Conservation (phyloP, 345 rosid genomes). For the Microthlaspi erraticum region DNA sequence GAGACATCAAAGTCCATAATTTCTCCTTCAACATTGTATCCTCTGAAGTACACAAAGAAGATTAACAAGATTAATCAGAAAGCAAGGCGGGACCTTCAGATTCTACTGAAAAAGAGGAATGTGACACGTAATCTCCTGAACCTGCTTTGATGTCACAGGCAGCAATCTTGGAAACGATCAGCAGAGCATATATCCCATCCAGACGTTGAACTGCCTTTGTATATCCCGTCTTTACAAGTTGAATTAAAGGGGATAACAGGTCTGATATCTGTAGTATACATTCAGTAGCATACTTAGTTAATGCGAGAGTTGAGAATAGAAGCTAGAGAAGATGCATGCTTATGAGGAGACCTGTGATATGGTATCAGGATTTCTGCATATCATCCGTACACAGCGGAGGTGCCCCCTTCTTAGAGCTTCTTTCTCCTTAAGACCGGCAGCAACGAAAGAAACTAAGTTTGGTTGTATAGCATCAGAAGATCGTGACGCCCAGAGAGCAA, state of each 20-base stretch:
- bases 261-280: conserved; percentile 66
- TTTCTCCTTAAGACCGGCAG: conserved; percentile 93
- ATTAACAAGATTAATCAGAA: conserved; percentile 29
- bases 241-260: conserved; percentile 82
- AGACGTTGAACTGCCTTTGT: conserved; percentile 89
- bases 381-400: conserved; percentile 72
- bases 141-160: conserved; percentile 95
- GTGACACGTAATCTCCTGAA: conserved; percentile 24
- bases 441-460: conserved; percentile 69
- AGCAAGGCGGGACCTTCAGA: conserved; percentile 24
- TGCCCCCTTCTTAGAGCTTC: conserved; percentile 88
- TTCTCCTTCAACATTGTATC: conserved; percentile 87
- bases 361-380: conserved; percentile 73
- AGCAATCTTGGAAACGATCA: conserved; percentile 77
- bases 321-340: conserved; percentile 23
- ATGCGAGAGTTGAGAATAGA: conserved; percentile 13
- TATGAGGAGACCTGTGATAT: conserved; percentile 60
- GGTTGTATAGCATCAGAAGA: conserved; percentile 68
- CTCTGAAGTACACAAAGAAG: conserved; percentile 56
- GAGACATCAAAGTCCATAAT: conserved; percentile 85
- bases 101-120: conserved; percentile 9
- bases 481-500: conserved; percentile 79
- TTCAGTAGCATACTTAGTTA: conserved; percentile 36
- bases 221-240: conserved; percentile 90
- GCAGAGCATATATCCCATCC: conserved; percentile 93